Evolutionary conservation across 345 rosid genomes (phyloP).

Genomic region (Hevea brasiliensis): DNA sequence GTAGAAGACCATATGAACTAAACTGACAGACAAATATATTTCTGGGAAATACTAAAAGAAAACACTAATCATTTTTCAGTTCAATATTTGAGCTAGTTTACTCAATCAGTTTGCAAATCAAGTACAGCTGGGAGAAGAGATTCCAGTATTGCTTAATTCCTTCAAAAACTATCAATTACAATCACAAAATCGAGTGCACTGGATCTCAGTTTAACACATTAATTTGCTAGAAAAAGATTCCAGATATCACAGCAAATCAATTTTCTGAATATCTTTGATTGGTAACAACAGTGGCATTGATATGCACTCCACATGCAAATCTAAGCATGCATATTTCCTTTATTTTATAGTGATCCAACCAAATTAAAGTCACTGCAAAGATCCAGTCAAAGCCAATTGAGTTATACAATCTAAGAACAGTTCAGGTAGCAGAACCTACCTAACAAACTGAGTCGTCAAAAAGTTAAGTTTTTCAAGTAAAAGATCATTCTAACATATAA

Average conservation of each 20-base stretch:
- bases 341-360: neutral
- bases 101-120: neutral
- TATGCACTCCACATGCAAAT: neutral
- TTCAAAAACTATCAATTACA: neutral
- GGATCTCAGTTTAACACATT: neutral
- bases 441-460: neutral
- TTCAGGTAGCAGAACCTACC: neutral
- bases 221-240: neutral
- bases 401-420: neutral
- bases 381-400: neutral
- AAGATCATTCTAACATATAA: slow-evolving; percentile 1
- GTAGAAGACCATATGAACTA: neutral
- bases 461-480: neutral
- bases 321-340: neutral
- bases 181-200: neutral
- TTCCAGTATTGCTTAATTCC: neutral
- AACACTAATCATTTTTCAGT: no score
- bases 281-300: neutral
- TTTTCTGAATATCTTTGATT: neutral
- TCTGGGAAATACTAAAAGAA: no score
- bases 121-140: neutral
- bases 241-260: neutral
- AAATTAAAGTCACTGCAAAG: neutral
- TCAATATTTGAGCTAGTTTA: neutral
- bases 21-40: no score